A percentile compares a stretch with the other conserved stretches of the same genome.
Evolutionary conservation across 352 stramenopile genomes (phyloP).

Genomic region (Phytopythium kandeliae): DNA sequence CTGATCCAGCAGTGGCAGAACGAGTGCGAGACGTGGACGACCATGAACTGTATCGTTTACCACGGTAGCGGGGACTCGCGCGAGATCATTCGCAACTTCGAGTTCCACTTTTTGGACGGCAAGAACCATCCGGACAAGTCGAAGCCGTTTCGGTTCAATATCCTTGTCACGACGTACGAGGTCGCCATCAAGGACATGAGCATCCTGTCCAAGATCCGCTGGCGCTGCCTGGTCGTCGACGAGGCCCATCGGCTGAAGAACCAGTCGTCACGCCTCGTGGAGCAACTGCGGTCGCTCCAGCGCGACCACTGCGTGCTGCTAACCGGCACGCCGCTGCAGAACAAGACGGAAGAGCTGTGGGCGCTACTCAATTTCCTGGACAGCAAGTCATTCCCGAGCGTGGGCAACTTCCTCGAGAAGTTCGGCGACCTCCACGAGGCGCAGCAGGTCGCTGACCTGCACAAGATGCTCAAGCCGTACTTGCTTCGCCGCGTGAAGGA

Average conservation of each 20-base stretch:
- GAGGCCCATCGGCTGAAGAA: slow-evolving; percentile 89
- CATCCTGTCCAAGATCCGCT: slow-evolving; percentile 94
- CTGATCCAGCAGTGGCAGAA: slow-evolving; percentile 99
- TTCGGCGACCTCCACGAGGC: slow-evolving; percentile 86
- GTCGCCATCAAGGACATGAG: slow-evolving; percentile 88
- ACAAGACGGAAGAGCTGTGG: slow-evolving; percentile 99
- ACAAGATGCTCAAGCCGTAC: slow-evolving; percentile 90
- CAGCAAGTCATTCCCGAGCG: slow-evolving; percentile 88
- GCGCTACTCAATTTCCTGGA: slow-evolving; percentile 99
- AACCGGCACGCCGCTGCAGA: slow-evolving; percentile 88
- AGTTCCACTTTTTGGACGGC: slow-evolving; percentile 90
- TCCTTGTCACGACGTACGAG: slow-evolving; percentile 90
- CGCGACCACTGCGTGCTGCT: slow-evolving; percentile 83
- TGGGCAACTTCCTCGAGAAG: slow-evolving; percentile 92
- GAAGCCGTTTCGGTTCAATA: slow-evolving; percentile 86
- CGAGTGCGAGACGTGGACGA: slow-evolving; percentile 98
- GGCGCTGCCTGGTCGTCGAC: slow-evolving; percentile 86
- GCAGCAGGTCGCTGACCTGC: slow-evolving; percentile 83
- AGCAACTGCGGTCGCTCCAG: slow-evolving; percentile 78
- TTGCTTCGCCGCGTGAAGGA: slow-evolving; percentile 86
- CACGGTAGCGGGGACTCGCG: slow-evolving; percentile 94
- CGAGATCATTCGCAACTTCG: slow-evolving; percentile 92
- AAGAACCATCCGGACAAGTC: slow-evolving; percentile 73
- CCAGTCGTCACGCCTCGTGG: slow-evolving; percentile 75
- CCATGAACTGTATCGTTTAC: slow-evolving; percentile 99